phyloP scores from a whole-genome alignment of 164 flowering plant species.

The Platanus orientalis region DNA sequence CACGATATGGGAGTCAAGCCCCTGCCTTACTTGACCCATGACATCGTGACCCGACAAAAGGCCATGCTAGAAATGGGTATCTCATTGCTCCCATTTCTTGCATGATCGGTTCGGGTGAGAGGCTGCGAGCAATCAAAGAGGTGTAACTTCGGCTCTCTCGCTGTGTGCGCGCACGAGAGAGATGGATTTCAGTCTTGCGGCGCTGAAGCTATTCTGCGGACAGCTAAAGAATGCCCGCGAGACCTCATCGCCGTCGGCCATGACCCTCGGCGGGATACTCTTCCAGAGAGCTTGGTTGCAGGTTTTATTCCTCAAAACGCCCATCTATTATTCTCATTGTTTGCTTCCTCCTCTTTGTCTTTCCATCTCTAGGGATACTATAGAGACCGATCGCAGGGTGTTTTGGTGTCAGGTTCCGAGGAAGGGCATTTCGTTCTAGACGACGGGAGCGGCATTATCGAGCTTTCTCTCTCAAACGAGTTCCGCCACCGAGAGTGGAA shows the following conservation, averaged over 20 bases:
- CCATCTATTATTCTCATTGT: not conserved
- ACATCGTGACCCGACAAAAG: too few species aligned
- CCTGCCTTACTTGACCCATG: too few species aligned
- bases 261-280: slow-evolving; percentile 59
- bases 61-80: too few species aligned
- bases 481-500: slow-evolving; percentile 55
- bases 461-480: slow-evolving; percentile 46
- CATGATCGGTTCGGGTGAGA: too few species aligned
- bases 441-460: slow-evolving; percentile 68
- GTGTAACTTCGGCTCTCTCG: too few species aligned
- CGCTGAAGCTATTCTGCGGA: slow-evolving; percentile 60
- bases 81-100: too few species aligned
- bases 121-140: too few species aligned
- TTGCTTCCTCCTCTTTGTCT: not conserved
- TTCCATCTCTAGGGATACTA: not conserved
- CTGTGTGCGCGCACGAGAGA: too few species aligned
- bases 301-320: slow-evolving; percentile 23
- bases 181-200: slow-evolving; percentile 87
- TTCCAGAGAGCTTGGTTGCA: slow-evolving; percentile 96
- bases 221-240: slow-evolving; percentile 53
- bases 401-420: slow-evolving; percentile 45
- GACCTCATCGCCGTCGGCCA: slow-evolving; percentile 38
- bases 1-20: too few species aligned
- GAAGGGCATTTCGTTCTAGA: slow-evolving; percentile 45
- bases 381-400: slow-evolving; percentile 41